phyloP scores from a whole-genome alignment of 2,329 filamentous ascomycete species.

The Apiospora phragmitis region DNA sequence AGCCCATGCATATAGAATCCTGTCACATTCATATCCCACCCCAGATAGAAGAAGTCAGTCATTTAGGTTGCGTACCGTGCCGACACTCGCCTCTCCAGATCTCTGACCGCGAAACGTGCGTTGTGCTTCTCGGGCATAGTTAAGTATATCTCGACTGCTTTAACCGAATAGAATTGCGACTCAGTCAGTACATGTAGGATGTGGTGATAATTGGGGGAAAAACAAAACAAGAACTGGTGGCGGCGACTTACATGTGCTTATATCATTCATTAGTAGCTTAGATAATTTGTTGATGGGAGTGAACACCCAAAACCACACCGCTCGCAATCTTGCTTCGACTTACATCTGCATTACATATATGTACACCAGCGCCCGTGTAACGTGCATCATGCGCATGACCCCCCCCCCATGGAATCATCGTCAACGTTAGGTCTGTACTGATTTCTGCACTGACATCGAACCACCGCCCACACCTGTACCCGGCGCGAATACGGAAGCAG shows the following conservation, averaged over 20 bases:
- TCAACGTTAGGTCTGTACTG: neutral
- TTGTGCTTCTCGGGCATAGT: neutral
- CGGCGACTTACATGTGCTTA: conserved; percentile 2
- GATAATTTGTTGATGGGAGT: neutral
- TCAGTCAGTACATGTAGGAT: neutral
- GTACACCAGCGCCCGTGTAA: neutral
- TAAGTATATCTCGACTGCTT: neutral
- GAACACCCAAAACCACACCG: conserved; percentile 6
- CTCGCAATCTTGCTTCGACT: neutral
- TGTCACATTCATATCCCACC: conserved; percentile 4
- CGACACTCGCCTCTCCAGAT: neutral
- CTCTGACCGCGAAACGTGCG: neutral
- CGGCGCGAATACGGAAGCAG: neutral
- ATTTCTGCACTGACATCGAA: neutral
- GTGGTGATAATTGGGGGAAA: neutral
- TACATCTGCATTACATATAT: conserved; percentile 5
- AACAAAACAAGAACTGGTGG: neutral
- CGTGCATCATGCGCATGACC: conserved; percentile 7
- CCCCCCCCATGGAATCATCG: neutral
- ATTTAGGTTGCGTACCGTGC: conserved; percentile 1
- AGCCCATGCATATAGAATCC: conserved; percentile 2
- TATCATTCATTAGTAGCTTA: neutral
- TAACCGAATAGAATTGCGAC: neutral
- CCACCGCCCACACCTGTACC: neutral
- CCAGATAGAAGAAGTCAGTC: neutral